Conservation (phyloP, 148 eudicot genomes). For the Camellia sinensis region DNA sequence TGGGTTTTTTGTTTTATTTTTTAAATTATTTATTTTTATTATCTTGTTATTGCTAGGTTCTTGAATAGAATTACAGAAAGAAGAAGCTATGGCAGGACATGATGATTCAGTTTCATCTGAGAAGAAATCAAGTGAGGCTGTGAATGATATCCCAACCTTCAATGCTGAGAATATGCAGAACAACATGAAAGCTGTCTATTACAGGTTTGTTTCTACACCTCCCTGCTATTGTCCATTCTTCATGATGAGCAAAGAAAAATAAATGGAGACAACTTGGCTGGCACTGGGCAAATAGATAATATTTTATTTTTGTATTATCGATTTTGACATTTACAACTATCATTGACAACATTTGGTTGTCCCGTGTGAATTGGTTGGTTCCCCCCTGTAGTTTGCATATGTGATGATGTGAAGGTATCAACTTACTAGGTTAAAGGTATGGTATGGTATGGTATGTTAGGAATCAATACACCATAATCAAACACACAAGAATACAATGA, state of each 20-base stretch:
- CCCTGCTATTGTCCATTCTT: constrained; percentile 1
- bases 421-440: background rate
- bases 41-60: background rate
- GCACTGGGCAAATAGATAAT: background rate
- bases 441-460: background rate
- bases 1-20: background rate
- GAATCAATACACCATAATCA: no score
- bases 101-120: constrained; percentile 48
- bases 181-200: constrained; percentile 66
- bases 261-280: background rate
- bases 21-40: background rate
- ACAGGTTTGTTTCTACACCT: constrained; percentile 51
- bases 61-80: constrained; percentile 9
- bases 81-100: constrained; percentile 57
- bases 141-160: constrained; percentile 55
- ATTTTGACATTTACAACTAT: background rate
- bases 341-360: background rate
- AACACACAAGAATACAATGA: no score
- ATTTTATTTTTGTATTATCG: background rate
- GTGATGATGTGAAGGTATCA: background rate
- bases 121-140: constrained; percentile 50
- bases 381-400: background rate
- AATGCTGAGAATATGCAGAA: constrained; percentile 80
- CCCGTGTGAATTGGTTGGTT: background rate
- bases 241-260: background rate